Evolutionary conservation across 805 yeast species (phyloP).

Genomic region (Cyberlindnera sargentensis): DNA sequence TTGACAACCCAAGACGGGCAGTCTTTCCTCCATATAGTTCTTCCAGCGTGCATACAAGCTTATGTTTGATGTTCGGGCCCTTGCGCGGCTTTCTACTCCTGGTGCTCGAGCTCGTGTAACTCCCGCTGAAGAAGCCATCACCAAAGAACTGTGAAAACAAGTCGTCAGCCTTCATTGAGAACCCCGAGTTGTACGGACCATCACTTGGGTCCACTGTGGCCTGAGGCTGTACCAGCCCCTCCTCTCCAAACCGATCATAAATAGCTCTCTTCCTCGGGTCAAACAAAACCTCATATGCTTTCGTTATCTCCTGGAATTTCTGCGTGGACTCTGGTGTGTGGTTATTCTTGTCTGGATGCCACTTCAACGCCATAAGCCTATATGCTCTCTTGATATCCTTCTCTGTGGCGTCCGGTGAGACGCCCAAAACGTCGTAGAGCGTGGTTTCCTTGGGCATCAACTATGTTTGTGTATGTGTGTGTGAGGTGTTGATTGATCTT

Average conservation of each 20-base stretch:
- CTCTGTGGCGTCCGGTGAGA: conserved; percentile 37
- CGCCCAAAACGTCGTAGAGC: conserved; percentile 56
- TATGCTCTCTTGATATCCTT: conserved; percentile 49
- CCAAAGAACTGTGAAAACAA: conserved; percentile 28
- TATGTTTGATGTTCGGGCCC: conserved; percentile 53
- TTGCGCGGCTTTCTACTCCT: conserved; percentile 20
- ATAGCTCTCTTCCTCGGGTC: conserved; percentile 79
- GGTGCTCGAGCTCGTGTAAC: not conserved
- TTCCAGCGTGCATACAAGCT: conserved; percentile 41
- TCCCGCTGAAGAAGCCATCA: conserved; percentile 14
- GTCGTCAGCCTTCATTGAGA: conserved; percentile 20
- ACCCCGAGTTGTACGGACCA: not conserved
- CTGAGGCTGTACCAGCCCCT: conserved; percentile 69
- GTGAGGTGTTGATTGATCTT: no score
- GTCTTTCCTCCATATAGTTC: conserved; percentile 55
- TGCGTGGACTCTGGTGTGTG: conserved; percentile 82
- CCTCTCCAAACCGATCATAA: conserved; percentile 87
- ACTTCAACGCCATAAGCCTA: conserved; percentile 55
- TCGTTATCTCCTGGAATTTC: conserved; percentile 82
- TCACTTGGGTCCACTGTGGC: conserved; percentile 20
- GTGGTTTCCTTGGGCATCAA: conserved; percentile 64
- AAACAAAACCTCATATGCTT: conserved; percentile 77
- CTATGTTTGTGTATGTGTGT: no score
- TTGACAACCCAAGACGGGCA: conserved; percentile 47
- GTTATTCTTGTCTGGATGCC: conserved; percentile 79